Percentiles rank a stretch among this genome's conserved stretches.
phyloP scores from a whole-genome alignment of 345 rosid genomes.

The Salix viminalis region DNA sequence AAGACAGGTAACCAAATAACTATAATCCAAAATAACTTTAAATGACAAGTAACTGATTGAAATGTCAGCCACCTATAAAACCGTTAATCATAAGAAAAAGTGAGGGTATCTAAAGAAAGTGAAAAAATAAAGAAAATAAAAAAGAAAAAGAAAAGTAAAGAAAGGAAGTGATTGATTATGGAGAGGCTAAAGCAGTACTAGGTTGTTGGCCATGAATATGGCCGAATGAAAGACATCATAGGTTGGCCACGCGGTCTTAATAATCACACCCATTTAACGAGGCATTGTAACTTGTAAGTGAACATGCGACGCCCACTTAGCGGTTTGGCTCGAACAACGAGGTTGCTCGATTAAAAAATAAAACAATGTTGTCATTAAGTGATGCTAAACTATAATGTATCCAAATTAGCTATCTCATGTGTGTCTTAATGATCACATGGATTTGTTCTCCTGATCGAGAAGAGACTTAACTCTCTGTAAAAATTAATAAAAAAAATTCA shows the following conservation, averaged over 20 bases:
- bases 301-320: neutral
- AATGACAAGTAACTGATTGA: neutral
- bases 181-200: conserved; percentile 37
- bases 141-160: neutral
- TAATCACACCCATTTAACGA: neutral
- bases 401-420: too few relatives aligned
- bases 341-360: neutral
- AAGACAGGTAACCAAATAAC: neutral
- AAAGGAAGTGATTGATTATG: neutral
- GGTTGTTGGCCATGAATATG: conserved; percentile 48
- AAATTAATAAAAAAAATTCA: too few relatives aligned
- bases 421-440: too few relatives aligned
- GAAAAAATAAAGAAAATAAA: neutral
- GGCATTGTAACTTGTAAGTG: neutral
- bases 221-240: neutral
- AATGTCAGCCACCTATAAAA: neutral
- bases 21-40: neutral
- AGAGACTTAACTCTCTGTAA: too few relatives aligned
- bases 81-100: neutral
- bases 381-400: neutral
- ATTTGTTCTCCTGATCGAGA: neutral
- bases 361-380: neutral
- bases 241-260: neutral
- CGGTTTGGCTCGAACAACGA: neutral
- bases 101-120: neutral